A percentile compares a stretch with the other conserved stretches of the same genome.
These are phyloP conservation scores for Moniliella sp. DNA, from an alignment of 1,284 basidiomycete genomes.

Conservation along the genomic window DNA sequence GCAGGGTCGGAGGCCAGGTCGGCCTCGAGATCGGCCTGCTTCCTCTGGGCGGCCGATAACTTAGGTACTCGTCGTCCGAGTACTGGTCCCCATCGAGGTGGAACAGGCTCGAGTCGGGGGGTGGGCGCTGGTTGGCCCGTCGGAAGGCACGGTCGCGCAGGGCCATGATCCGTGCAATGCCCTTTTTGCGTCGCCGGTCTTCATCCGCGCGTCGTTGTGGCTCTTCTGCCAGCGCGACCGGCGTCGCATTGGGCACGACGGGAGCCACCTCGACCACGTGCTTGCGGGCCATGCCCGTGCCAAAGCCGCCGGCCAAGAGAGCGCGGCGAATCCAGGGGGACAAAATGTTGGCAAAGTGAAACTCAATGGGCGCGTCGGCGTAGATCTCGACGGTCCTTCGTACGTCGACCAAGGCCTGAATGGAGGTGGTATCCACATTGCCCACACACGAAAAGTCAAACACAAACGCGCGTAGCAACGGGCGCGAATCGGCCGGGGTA, in stretches of 20 bases:
- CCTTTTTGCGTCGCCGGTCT: not conserved
- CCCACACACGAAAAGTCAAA: slow-evolving; percentile 66
- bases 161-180: not conserved
- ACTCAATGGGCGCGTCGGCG: slow-evolving; percentile 56
- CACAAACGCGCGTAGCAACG: slow-evolving; percentile 60
- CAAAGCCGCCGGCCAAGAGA: slow-evolving; percentile 17
- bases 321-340: slow-evolving; percentile 66
- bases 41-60: not conserved
- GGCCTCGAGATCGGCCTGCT: not conserved
- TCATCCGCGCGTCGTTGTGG: slow-evolving; percentile 4
- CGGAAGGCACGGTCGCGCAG: too few species aligned
- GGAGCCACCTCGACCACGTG: slow-evolving; percentile 14
- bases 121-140: too few species aligned
- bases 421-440: slow-evolving; percentile 51
- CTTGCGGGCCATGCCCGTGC: slow-evolving; percentile 8
- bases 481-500: slow-evolving; percentile 38
- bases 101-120: too few species aligned
- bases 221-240: too few species aligned
- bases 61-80: slow-evolving; percentile 1
- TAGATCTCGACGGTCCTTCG: slow-evolving; percentile 67
- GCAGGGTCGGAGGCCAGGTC: not conserved
- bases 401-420: slow-evolving; percentile 74
- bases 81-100: too few species aligned
- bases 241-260: too few species aligned
- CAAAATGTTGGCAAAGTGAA: slow-evolving; percentile 68